These are phyloP conservation scores for Bullera alba DNA, from an alignment of 768 basidiomycete species.

Conservation along the genomic window DNA sequence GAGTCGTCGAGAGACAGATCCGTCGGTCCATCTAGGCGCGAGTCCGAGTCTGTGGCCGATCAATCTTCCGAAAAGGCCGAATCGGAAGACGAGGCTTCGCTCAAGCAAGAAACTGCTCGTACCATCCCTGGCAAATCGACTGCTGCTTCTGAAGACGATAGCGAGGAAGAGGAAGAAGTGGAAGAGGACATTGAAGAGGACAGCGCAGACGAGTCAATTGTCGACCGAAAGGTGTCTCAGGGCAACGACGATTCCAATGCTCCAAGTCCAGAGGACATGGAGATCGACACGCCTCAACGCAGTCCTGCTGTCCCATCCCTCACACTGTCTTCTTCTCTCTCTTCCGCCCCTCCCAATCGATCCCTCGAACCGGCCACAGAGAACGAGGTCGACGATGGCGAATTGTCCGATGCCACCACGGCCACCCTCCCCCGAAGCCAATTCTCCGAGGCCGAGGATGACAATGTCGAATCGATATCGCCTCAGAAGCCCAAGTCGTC, in stretches of 20 bases:
- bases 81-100: not conserved
- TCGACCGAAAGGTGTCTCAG: too few relatives aligned
- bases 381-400: conserved; percentile 13
- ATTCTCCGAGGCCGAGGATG: conserved; percentile 16
- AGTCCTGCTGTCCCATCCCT: conserved; percentile 1
- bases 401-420: conserved; percentile 27
- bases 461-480: not conserved
- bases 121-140: too few relatives aligned
- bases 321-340: not conserved
- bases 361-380: not conserved
- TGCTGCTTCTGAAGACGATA: too few relatives aligned
- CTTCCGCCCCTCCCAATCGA: not conserved
- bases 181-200: too few relatives aligned
- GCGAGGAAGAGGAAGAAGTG: too few relatives aligned
- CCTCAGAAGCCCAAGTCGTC: not conserved
- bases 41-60: conserved; percentile 5
- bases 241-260: too few relatives aligned
- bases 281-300: not conserved
- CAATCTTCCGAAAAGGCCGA: conserved; percentile 1
- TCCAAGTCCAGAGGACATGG: not conserved
- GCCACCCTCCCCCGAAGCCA: conserved; percentile 21
- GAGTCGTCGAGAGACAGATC: not conserved
- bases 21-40: not conserved
- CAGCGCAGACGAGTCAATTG: too few relatives aligned
- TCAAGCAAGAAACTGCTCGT: too few relatives aligned